A percentile compares a stretch with the other conserved stretches of the same genome.
Conservation (phyloP, 1,284 basidiomycete species). For the Irpex sp. region DNA sequence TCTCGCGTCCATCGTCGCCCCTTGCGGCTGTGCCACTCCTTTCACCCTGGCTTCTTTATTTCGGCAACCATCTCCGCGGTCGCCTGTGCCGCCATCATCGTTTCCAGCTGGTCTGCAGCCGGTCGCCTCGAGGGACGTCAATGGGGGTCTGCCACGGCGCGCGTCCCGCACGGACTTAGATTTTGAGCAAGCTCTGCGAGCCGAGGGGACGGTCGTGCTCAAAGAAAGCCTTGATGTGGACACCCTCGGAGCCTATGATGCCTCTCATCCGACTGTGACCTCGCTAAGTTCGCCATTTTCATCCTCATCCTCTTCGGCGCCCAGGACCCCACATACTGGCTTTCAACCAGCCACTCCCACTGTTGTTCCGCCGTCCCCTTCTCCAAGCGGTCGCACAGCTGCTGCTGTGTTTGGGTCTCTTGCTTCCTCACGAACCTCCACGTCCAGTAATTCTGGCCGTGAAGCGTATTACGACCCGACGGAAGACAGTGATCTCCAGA, state of each 20-base stretch:
- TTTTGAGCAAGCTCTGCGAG: slow-evolving; percentile 70
- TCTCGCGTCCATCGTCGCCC: slow-evolving; percentile 1
- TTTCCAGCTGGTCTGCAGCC: slow-evolving; percentile 53
- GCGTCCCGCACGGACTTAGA: slow-evolving; percentile 71
- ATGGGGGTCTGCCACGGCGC: slow-evolving; percentile 31
- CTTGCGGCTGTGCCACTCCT: slow-evolving; percentile 1
- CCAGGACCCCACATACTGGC: slow-evolving; percentile 26
- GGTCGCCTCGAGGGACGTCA: slow-evolving; percentile 46
- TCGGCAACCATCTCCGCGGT: slow-evolving; percentile 39
- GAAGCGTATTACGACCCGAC: slow-evolving; percentile 58
- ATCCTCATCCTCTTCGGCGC: slow-evolving; percentile 22
- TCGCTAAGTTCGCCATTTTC: slow-evolving; percentile 18
- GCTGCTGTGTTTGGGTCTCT: slow-evolving; percentile 29
- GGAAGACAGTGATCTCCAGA: slow-evolving; percentile 60
- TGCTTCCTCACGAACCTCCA: slow-evolving; percentile 35
- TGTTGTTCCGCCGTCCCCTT: slow-evolving; percentile 57
- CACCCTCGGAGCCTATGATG: slow-evolving; percentile 49
- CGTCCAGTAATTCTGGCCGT: slow-evolving; percentile 38
- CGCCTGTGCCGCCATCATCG: slow-evolving; percentile 41
- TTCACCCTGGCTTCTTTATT: slow-evolving; percentile 30
- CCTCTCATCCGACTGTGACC: slow-evolving; percentile 28
- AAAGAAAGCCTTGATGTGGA: slow-evolving; percentile 67
- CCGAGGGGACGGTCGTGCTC: slow-evolving; percentile 61
- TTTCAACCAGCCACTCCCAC: slow-evolving; percentile 42
- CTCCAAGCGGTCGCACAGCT: slow-evolving; percentile 26